These are phyloP conservation scores for Naematelia encephala DNA, from an alignment of 768 basidiomycete genomes.

Conservation along the genomic window DNA sequence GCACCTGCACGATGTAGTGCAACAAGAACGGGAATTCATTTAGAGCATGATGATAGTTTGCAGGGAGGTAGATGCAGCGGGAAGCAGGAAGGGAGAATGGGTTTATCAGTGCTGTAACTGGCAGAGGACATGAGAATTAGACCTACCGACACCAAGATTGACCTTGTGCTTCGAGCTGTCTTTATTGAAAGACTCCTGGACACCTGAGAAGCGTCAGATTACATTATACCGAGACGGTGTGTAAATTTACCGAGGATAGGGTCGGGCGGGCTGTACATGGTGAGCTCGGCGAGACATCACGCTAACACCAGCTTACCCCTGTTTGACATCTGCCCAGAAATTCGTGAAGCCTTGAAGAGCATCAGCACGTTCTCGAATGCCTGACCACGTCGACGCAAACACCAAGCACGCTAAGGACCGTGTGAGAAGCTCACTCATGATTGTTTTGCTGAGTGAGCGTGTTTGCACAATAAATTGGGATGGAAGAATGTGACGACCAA, in stretches of 20 bases:
- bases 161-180: slow-evolving; percentile 88
- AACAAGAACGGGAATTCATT: no score
- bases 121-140: slow-evolving; percentile 39
- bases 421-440: not conserved
- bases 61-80: not conserved
- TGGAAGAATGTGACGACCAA: not conserved
- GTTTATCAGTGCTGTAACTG: not conserved
- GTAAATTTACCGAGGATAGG: slow-evolving; percentile 39
- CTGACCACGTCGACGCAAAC: not conserved
- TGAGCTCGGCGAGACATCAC: not conserved
- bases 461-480: not conserved
- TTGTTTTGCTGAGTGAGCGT: not conserved
- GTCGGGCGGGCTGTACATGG: slow-evolving; percentile 35
- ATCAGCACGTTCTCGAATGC: not conserved
- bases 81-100: not conserved
- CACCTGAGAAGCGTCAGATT: slow-evolving; percentile 28
- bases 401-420: not conserved
- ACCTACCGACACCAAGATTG: slow-evolving; percentile 95
- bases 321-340: slow-evolving; percentile 31
- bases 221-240: not conserved
- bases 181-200: slow-evolving; percentile 94
- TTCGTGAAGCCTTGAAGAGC: slow-evolving; percentile 17
- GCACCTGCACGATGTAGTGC: slow-evolving; percentile 26
- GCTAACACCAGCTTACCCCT: slow-evolving; percentile 22
- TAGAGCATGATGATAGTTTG: not conserved